phyloP scores from a whole-genome alignment of 1,139 yeast genomes.

The Kazachstania sp. region DNA sequence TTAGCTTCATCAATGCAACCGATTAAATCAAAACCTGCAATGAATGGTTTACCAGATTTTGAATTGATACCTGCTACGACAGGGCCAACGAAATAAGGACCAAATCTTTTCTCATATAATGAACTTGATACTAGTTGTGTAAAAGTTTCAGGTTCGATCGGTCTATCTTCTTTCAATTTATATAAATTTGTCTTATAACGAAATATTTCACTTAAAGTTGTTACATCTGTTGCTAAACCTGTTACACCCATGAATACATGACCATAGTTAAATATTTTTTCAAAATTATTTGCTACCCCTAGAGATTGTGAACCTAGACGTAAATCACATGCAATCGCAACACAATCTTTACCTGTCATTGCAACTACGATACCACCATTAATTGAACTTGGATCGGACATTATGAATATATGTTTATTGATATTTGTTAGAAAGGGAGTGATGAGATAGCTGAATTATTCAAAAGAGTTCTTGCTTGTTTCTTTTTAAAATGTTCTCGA shows the following conservation, averaged over 20 bases:
- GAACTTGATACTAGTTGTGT: slow-evolving; percentile 89
- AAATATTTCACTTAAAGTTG: slow-evolving; percentile 73
- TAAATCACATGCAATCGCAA: slow-evolving; percentile 93
- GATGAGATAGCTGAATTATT: neutral
- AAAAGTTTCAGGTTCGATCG: slow-evolving; percentile 86
- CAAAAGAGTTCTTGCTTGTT: no score
- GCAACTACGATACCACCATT: slow-evolving; percentile 94
- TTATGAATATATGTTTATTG: slow-evolving; percentile 11
- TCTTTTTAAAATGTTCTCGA: no score
- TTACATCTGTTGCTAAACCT: slow-evolving; percentile 91
- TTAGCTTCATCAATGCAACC: slow-evolving; percentile 95
- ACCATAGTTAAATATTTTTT: slow-evolving; percentile 79
- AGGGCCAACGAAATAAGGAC: slow-evolving; percentile 96
- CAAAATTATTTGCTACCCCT: slow-evolving; percentile 87
- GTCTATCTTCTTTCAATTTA: slow-evolving; percentile 83
- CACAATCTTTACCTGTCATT: slow-evolving; percentile 97
- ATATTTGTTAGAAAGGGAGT: neutral
- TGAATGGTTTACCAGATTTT: slow-evolving; percentile 73
- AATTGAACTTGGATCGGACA: slow-evolving; percentile 50
- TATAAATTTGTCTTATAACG: slow-evolving; percentile 80
- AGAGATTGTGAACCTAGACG: slow-evolving; percentile 90
- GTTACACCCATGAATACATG: slow-evolving; percentile 85
- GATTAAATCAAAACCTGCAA: slow-evolving; percentile 92
- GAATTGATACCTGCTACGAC: slow-evolving; percentile 91
- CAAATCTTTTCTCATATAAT: slow-evolving; percentile 84